Conservation (phyloP, 108 stramenopile species). For the Chaetoceros tenuissimus region DNA sequence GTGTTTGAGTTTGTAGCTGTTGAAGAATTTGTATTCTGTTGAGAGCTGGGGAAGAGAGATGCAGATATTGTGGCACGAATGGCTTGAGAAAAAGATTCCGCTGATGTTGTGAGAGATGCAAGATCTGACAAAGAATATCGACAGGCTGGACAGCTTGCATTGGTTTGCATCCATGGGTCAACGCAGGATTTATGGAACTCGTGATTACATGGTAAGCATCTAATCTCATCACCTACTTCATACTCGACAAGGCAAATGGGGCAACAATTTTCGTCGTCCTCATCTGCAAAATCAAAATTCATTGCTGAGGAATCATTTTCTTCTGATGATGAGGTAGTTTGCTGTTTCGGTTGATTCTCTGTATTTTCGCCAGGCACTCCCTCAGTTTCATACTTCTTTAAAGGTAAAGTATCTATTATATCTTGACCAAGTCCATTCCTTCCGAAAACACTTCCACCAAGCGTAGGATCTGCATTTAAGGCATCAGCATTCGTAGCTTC, state of each 20-base stretch:
- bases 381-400: constrained; percentile 26
- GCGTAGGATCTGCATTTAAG: background rate
- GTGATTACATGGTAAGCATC: constrained; percentile 43
- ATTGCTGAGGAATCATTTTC: background rate
- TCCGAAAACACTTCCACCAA: constrained; percentile 12
- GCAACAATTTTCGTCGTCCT: constrained; percentile 32
- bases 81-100: background rate
- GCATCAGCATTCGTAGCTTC: constrained; percentile 12
- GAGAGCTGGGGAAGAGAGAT: no score
- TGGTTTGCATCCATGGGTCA: constrained; percentile 26
- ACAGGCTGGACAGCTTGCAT: constrained; percentile 25
- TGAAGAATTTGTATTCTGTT: no score
- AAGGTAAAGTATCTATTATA: constrained; percentile 38
- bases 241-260: constrained; percentile 54
- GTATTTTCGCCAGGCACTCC: constrained; percentile 15
- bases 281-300: background rate
- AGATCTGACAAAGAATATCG: constrained; percentile 5
- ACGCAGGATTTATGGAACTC: constrained; percentile 42
- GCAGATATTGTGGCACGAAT: background rate
- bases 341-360: no score
- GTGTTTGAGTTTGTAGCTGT: background rate
- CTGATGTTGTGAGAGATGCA: background rate
- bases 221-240: constrained; percentile 38
- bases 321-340: background rate
- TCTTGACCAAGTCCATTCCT: constrained; percentile 32